Evolutionary conservation across 2,329 filamentous ascomycete species (phyloP), one percentile per base, ranked within the genome.

Genomic region (Aspergillus terreus): DNA sequence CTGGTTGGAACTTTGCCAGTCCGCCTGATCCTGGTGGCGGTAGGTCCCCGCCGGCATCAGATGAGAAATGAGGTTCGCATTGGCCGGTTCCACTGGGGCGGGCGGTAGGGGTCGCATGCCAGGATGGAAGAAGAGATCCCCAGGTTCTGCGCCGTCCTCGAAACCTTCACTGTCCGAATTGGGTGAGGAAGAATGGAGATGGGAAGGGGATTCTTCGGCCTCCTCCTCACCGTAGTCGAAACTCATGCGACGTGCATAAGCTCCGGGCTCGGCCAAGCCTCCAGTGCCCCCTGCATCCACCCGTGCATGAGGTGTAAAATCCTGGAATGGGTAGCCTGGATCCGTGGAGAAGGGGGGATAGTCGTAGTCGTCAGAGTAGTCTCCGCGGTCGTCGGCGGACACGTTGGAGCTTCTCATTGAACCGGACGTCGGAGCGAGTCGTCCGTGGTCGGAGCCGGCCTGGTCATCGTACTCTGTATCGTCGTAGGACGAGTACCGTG

Each of bases 61-160:
- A 60, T 78, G 76, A 27, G 76, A 71, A 35, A 72, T 70, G 43
- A 71, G 63, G 36, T 62, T 61, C 56, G 77, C 77, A 6, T 76
- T 76, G 43, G 73, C 77, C 27, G 76, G 66, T 4, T 82, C 59
- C 75, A 88, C 64, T 76, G 86, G 71, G 72, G 91, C 72, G 75
- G 84, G 77, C 62, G 84, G 82, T 43, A 87, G 69, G 48, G 84
- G 84, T 47, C 77, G 78, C 65, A 91, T 83, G 36, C 90, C 90
- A 15, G 92, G 92, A 63, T 97, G 91, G 68, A 95, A 99, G 67
- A 96, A 96, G 66, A 97, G 85, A 62, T 96, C 94, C 15, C 88
- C 88, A 55, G 90, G 89, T 50, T 92, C 90, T 41, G 91, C 90
- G 41, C 88, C 85, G 57, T 83, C 83, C 33, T 76, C 72, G 1